These are phyloP conservation scores for Aspergillus ochraceoroseus DNA, from an alignment of 2,329 filamentous ascomycete genomes.

Conservation along the genomic window DNA sequence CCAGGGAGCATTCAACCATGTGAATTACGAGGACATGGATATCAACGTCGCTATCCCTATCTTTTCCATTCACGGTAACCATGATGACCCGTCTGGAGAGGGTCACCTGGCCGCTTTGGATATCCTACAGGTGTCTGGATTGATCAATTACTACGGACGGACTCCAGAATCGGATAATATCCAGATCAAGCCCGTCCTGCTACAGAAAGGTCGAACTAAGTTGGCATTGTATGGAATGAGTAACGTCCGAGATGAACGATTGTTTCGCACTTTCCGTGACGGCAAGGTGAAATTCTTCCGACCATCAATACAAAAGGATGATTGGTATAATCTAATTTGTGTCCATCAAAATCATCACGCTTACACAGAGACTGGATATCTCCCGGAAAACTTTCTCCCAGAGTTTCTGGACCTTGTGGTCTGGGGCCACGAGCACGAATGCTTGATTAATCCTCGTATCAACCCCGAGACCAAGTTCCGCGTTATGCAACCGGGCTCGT, in stretches of 20 bases:
- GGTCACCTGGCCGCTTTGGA: conserved; percentile 89
- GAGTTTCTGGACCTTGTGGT: conserved; percentile 86
- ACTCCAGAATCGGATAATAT: conserved; percentile 92
- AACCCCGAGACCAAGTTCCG: conserved; percentile 89
- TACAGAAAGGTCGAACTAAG: conserved; percentile 92
- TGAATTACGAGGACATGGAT: conserved; percentile 96
- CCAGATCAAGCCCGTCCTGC: conserved; percentile 78
- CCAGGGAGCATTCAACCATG: conserved; percentile 80
- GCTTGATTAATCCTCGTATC: conserved; percentile 73
- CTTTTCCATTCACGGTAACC: conserved; percentile 97
- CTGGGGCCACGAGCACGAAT: conserved; percentile 98
- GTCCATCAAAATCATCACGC: conserved; percentile 96
- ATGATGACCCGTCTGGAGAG: conserved; percentile 96
- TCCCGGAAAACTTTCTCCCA: conserved; percentile 88
- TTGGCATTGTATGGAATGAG: conserved; percentile 89
- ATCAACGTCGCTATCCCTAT: conserved; percentile 97
- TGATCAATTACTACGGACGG: conserved; percentile 94
- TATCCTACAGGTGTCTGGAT: conserved; percentile 79
- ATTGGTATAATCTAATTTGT: conserved; percentile 95
- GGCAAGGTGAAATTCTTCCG: conserved; percentile 91
- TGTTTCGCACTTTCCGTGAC: conserved; percentile 90
- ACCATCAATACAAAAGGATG: conserved; percentile 69
- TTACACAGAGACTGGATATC: conserved; percentile 84
- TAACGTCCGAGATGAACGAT: conserved; percentile 90
- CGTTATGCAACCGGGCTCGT: conserved; percentile 96